These are phyloP conservation scores for Sclerotinia glacialis DNA, from an alignment of 2,329 filamentous ascomycete species.

Conservation along the genomic window DNA sequence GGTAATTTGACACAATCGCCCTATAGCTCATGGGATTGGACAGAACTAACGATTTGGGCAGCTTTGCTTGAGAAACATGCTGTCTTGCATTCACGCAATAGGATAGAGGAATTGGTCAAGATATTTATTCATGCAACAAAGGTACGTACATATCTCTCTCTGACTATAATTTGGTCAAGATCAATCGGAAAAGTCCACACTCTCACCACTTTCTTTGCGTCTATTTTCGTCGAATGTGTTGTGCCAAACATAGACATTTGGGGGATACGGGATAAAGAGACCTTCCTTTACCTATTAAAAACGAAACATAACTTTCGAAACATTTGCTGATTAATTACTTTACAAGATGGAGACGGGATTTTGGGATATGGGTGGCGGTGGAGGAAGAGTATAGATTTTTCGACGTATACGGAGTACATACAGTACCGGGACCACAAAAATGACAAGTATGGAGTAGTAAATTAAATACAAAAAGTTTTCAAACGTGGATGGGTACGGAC, in stretches of 20 bases:
- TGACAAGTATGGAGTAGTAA: not conserved
- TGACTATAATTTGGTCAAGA: not conserved
- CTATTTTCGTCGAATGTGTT: not conserved
- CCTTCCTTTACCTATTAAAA: not conserved
- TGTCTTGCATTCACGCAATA: constrained; percentile 65
- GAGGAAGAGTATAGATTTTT: constrained; percentile 9
- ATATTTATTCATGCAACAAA: constrained; percentile 88
- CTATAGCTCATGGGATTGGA: not conserved
- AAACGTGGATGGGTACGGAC: not conserved
- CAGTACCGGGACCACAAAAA: not conserved
- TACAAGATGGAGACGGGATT: constrained; percentile 68
- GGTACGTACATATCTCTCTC: constrained; percentile 47
- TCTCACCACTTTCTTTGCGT: not conserved
- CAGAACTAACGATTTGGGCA: constrained; percentile 37
- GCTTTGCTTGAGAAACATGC: constrained; percentile 75
- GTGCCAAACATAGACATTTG: not conserved
- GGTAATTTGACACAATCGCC: constrained; percentile 49
- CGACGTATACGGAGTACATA: too few species aligned
- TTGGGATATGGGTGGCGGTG: constrained; percentile 62
- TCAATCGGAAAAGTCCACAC: not conserved
- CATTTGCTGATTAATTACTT: constrained; percentile 10
- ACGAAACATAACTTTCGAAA: not conserved
- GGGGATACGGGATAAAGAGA: not conserved
- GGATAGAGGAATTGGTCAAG: constrained; percentile 77
- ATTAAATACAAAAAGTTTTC: not conserved